Base-by-base conservation (phyloP, 2,329 filamentous ascomycete species). In the Colletotrichum sp. region DNA sequence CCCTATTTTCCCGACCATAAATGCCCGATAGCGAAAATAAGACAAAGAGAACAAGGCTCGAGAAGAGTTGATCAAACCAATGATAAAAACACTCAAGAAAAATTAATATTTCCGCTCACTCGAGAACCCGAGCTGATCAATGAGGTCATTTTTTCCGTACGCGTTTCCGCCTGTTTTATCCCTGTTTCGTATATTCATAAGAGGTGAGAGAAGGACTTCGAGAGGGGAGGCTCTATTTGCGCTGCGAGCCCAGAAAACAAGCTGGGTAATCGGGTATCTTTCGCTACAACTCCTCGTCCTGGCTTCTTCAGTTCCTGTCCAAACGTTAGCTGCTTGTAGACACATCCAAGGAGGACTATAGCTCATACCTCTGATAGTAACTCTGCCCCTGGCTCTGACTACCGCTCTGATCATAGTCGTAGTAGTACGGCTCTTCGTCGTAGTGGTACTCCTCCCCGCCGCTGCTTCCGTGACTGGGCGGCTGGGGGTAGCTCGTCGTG, bases 361-460 rank as follows among this genome's bases (percentile, higher is more conserved):
- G n/a, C 8, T 61, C 12, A 8, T 57, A 59, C 22, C 67, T 55
- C 39, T 39, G 67, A 48, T 34, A 25, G 27, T 63, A 55, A 15
- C 12, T 13, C 60, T 71, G 48, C 48, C 68, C 59, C 60, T 66
- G 70, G 55, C 57, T 64, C 61, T 30, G 15, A 15, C 71, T 61
- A 8, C 57, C 44, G 27, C 76, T 66, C 71, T 79, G 74, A 22
- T 79, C 76, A 39, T 79, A 77, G 61, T 78, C 76, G 48, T 74
- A 77, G 19, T 74, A 78, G 59, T 77, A 78, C 5, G 71, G 76
- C 22, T 76, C 77, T 36, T 83, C 81, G 5, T 85, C 83, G 72
- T 80, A 81, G 72, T 82, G 83, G 22, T 79, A 77, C 30, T 86
- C 84, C 22, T 86, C 83, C 34, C 79, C 81, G 30, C 79, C 81